Evolutionary conservation across 1,139 yeast species (phyloP).

Genomic region (Yamadazyma epiphylla): DNA sequence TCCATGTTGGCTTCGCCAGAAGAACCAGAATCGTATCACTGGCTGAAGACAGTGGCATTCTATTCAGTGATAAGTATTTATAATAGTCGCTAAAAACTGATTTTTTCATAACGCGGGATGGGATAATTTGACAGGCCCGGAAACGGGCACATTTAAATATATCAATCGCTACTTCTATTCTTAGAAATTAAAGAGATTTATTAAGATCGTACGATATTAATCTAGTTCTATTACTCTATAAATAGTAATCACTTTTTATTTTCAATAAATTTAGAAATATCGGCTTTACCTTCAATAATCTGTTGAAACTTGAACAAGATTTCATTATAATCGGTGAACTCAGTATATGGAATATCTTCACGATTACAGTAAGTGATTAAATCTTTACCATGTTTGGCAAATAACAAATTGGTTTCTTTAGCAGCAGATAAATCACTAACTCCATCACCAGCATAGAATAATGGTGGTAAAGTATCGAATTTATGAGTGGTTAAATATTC

Average conservation of each 20-base stretch:
- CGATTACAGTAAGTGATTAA: conserved; percentile 77
- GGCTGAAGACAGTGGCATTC: background rate
- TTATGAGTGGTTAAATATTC: conserved; percentile 53
- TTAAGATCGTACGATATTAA: too few relatives aligned
- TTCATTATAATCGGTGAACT: conserved; percentile 71
- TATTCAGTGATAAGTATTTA: background rate
- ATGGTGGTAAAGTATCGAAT: conserved; percentile 40
- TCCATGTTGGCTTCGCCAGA: background rate
- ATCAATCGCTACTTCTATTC: too few relatives aligned
- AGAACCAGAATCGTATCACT: background rate
- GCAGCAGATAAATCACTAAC: conserved; percentile 95
- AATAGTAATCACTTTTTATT: too few relatives aligned
- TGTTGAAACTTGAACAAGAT: conserved; percentile 52
- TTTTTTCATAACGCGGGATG: background rate
- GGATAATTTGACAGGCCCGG: background rate
- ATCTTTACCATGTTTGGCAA: conserved; percentile 92
- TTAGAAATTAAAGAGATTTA: too few relatives aligned
- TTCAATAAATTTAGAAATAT: conserved; percentile 26
- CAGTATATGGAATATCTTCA: conserved; percentile 80
- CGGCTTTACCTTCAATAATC: conserved; percentile 24
- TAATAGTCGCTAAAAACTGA: background rate
- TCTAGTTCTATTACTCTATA: too few relatives aligned
- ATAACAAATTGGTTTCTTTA: conserved; percentile 84
- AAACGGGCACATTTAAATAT: background rate
- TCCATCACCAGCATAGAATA: conserved; percentile 96